Conservation (phyloP, 352 stramenopile species). For the Pythium aristosporum region DNA sequence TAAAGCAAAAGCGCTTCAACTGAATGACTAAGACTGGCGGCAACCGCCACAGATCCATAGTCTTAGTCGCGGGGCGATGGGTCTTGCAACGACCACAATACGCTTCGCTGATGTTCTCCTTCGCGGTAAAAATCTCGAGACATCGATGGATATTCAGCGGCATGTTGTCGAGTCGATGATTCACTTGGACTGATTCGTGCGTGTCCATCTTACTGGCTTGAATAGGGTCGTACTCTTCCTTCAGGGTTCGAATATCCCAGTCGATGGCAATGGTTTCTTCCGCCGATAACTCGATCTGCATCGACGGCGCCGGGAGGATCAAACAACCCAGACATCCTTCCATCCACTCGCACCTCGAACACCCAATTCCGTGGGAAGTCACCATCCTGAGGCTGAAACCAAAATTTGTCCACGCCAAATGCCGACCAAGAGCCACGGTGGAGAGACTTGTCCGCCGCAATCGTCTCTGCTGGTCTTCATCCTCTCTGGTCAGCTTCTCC, state of each 20-base stretch:
- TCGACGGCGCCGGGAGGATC: constrained; percentile 54
- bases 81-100: constrained; percentile 87
- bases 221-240: constrained; percentile 85
- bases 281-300: constrained; percentile 45
- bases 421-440: constrained; percentile 57
- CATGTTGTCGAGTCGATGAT: constrained; percentile 72
- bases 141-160: constrained; percentile 80
- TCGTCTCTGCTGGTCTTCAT: constrained; percentile 24
- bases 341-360: constrained; percentile 87
- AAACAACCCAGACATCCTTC: constrained; percentile 85
- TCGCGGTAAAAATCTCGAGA: constrained; percentile 85
- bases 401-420: constrained; percentile 68
- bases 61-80: constrained; percentile 92
- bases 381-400: constrained; percentile 85
- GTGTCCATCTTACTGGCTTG: constrained; percentile 82
- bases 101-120: constrained; percentile 77
- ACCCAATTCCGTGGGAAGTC: constrained; percentile 78
- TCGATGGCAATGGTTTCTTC: constrained; percentile 89
- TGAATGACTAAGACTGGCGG: constrained; percentile 98
- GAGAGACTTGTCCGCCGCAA: constrained; percentile 46
- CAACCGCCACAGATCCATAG: constrained; percentile 97
- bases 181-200: constrained; percentile 58
- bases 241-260: constrained; percentile 87
- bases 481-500: background rate
- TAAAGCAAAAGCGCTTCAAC: constrained; percentile 99